Percentiles rank a stretch among this genome's conserved stretches.
Evolutionary conservation across 495 filamentous ascomycete species (phyloP).

Genomic region (Cercophora samala): DNA sequence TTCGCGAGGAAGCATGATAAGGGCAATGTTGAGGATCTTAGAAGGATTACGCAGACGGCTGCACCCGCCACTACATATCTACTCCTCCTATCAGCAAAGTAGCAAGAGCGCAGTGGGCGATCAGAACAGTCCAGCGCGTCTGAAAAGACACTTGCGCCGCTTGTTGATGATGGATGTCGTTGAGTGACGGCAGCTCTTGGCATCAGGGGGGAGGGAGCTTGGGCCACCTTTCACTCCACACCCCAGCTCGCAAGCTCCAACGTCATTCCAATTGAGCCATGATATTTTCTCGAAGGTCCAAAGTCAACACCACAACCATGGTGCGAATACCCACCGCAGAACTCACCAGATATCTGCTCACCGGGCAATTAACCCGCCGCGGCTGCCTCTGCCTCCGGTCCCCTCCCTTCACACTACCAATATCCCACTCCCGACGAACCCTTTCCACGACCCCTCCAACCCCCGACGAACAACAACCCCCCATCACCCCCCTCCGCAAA

Average conservation of each 20-base stretch:
- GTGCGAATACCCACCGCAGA: constrained; percentile 35
- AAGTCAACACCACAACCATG: constrained; percentile 23
- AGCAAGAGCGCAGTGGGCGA: too few species aligned
- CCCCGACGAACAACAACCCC: background rate
- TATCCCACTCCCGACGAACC: constrained; percentile 1
- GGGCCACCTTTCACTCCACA: background rate
- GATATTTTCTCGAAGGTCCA: background rate
- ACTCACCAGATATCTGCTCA: constrained; percentile 48
- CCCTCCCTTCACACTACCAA: constrained; percentile 5
- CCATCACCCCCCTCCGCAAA: constrained; percentile 60
- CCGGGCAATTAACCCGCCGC: constrained; percentile 39
- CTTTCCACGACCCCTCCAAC: background rate
- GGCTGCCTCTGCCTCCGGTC: constrained; percentile 39
- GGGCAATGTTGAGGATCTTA: too few species aligned
- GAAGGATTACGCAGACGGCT: too few species aligned
- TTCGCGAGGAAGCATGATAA: too few species aligned
- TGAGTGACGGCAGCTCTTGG: background rate
- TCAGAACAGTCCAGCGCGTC: too few species aligned
- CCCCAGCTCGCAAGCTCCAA: background rate
- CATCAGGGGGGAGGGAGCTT: background rate
- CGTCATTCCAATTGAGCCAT: background rate
- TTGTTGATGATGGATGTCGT: too few species aligned
- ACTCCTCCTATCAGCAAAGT: too few species aligned
- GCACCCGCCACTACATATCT: too few species aligned
- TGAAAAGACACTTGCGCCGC: too few species aligned